Evolutionary conservation across 768 basidiomycete species (phyloP), one percentile per base, ranked within the genome.

Genomic region (Lactifluus piperatus): DNA sequence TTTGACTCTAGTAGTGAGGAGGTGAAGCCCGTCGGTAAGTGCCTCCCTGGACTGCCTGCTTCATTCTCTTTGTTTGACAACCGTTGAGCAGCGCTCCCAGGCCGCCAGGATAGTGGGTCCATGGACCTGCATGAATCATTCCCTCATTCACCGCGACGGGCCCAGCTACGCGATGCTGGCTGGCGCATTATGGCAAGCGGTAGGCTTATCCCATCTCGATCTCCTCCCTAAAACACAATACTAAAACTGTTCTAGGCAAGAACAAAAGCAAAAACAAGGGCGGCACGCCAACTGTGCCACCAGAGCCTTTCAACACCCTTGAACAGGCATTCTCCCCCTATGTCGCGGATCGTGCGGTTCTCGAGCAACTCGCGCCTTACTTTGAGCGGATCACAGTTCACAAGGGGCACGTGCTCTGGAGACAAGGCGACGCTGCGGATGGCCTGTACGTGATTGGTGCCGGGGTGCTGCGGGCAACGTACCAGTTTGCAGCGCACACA

Each of bases 391-490:
- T 84, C 36, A 69, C 79, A 2, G 68, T 88, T 0, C 73, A 82
- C 0, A 76, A 79, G 5, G 87, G 83, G 0, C 68, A 76, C 30
- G 76, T 84, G 0, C 77, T 97, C 0, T 98, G 91, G 90, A 75
- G 72, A 10, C 86, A 86, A 55, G 83, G 77, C n/a, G 91, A 94
- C 51, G 68, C 71, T 0, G 78, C 94, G 0, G 87, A 93, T 66
- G 92, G 88, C 5, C 71, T 97, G 27, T 97, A 94, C 73, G 78
- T 98, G 66, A 84, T 99, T 64, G 86, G 97, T 65, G 80, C 84
- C 0, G 95, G 95, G 8, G 81, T 92, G 32, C 76, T 99, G 32
- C 78, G 89, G 10, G 95, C 94, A 0, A 79, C 79, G 20, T 98
- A 97, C 72, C 58, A 50, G 46, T 94, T 93, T 68, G 83, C 82